Evolutionary conservation across 1,139 yeast genomes (phyloP).

Genomic region (Blastobotrys raffinosifermentans): DNA sequence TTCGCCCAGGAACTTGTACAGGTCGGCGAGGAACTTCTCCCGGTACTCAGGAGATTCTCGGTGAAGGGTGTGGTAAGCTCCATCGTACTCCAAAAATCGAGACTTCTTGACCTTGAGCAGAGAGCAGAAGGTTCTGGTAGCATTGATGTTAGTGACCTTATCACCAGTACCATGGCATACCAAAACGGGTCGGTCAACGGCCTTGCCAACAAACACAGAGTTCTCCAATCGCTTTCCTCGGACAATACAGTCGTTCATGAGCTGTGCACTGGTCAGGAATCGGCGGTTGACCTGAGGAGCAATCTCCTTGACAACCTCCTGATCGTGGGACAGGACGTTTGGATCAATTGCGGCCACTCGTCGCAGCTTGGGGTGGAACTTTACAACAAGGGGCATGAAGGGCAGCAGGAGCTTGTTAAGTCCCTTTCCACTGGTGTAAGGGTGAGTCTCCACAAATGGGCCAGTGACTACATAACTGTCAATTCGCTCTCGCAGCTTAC

Average conservation of each 20-base stretch:
- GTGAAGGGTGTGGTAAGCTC: constrained; percentile 33
- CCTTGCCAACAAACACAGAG: constrained; percentile 39
- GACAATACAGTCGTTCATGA: constrained; percentile 57
- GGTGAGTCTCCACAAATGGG: constrained; percentile 60
- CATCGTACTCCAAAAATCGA: constrained; percentile 33
- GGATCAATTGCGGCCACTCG: constrained; percentile 52
- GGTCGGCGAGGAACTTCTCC: constrained; percentile 32
- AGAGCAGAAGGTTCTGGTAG: constrained; percentile 44
- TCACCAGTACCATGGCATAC: constrained; percentile 52
- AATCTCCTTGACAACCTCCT: constrained; percentile 23
- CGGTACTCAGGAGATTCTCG: constrained; percentile 41
- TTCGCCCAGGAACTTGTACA: constrained; percentile 39
- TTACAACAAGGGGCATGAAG: constrained; percentile 45
- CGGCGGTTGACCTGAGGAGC: constrained; percentile 27
- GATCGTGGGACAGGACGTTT: constrained; percentile 53
- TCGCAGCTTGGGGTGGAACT: constrained; percentile 47
- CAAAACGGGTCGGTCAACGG: constrained; percentile 43
- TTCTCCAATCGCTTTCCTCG: constrained; percentile 53
- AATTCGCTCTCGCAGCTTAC: constrained; percentile 49
- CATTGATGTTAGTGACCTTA: constrained; percentile 50
- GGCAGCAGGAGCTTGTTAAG: constrained; percentile 48
- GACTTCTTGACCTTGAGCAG: constrained; percentile 35
- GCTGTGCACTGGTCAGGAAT: constrained; percentile 44
- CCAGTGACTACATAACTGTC: constrained; percentile 56
- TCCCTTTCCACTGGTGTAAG: constrained; percentile 36